Percentiles rank a stretch among this genome's conserved stretches.
These are phyloP conservation scores for Sistotremastrum suecicum DNA, from an alignment of 768 basidiomycete genomes.

Conservation along the genomic window DNA sequence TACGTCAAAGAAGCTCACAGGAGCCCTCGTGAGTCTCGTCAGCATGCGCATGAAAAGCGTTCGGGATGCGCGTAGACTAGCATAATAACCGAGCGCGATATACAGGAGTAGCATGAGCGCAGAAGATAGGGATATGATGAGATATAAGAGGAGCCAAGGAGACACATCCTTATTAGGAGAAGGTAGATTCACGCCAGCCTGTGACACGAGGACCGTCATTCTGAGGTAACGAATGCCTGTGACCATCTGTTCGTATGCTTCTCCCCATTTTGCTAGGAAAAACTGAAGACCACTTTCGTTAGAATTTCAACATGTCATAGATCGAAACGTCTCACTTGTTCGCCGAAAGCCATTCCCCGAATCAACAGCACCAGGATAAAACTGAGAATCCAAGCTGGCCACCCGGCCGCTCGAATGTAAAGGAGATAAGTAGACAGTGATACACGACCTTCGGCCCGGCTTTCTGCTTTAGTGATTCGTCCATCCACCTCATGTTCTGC, in stretches of 20 bases:
- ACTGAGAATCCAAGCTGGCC: constrained; percentile 39
- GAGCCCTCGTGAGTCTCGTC: constrained; percentile 41
- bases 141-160: constrained; percentile 54
- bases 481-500: constrained; percentile 15
- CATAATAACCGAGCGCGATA: constrained; percentile 52
- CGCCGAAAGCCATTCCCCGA: constrained; percentile 38
- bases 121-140: constrained; percentile 45
- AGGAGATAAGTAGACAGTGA: constrained; percentile 43
- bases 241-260: constrained; percentile 36
- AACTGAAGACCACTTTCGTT: constrained; percentile 23
- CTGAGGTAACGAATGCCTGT: constrained; percentile 18
- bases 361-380: constrained; percentile 38
- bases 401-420: constrained; percentile 49
- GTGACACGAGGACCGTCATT: background rate
- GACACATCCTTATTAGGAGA: constrained; percentile 43
- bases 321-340: constrained; percentile 31
- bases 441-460: constrained; percentile 52
- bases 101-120: constrained; percentile 38
- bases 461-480: constrained; percentile 48
- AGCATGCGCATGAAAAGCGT: constrained; percentile 43
- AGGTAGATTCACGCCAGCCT: constrained; percentile 25
- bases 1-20: constrained; percentile 56
- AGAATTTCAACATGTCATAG: background rate
- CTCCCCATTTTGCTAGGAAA: constrained; percentile 55
- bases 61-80: constrained; percentile 52